Base-by-base conservation (phyloP, 2,329 filamentous ascomycete genomes). In the Trichoderma simmonsii region DNA sequence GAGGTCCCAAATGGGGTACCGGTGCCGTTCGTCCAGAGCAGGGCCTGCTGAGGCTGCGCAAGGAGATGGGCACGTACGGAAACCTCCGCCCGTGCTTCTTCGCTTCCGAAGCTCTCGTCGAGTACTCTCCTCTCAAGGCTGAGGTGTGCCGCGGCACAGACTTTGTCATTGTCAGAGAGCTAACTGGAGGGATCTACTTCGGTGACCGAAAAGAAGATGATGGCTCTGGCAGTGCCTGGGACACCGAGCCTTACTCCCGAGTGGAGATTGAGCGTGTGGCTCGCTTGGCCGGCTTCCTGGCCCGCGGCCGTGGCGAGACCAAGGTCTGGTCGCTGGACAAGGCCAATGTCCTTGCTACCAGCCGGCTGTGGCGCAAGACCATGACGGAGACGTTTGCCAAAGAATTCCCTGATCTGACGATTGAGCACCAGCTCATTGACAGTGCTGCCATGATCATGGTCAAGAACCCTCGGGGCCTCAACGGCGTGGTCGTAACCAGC, bases 1-100 rank as follows among this genome's bases (percentile, higher is more conserved):
- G 95, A 77, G 95, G 95, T n/a, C 95, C 96, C 15, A 83, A 98
- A 93, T 98, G 95, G 94, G 95, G 95, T 73, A 96, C 94, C 36
- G 93, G 93, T 76, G 84, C 90, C 72, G 92, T 98, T 74, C 93
- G 95, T 59, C 95, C 95, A 1, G 95, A 98, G 82, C 93, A 98
- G 84, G 95, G 95, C 73, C 90, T 98, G 78, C 91, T 98, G 74
- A 89, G 86, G 76, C 92, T 98, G 69, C 94, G 95, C 84, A 98
- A 97, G 84, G 93, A 98, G 83, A 93, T 98, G 87, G 88, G 89
- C 79, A 94, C 95, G 71, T 98, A 97, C 84, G 95, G 95, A 77
- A 98, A 98, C 88, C 90, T 98, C 72, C 92, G 95, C 6, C 95
- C 95, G 11, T 98, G 95, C 88, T 97, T 93, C 88, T 98, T 99